Evolutionary conservation across 805 yeast species (phyloP).

Genomic region (Henningerozyma blattae): DNA sequence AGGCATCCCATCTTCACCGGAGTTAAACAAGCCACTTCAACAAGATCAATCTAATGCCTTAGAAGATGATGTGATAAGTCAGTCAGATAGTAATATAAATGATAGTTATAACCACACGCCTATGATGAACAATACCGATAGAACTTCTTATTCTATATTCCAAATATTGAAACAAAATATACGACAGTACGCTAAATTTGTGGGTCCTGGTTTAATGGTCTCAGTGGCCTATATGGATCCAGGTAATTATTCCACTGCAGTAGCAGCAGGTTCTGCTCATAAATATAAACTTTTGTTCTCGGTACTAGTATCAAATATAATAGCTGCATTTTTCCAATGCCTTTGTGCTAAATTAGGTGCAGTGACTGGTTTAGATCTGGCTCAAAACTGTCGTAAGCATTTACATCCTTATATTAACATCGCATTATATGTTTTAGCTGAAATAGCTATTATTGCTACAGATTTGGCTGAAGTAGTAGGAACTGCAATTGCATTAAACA

Average conservation of each 20-base stretch:
- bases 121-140: too few relatives aligned
- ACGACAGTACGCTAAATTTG: slow-evolving; percentile 40
- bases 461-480: slow-evolving; percentile 97
- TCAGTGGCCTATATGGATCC: slow-evolving; percentile 96
- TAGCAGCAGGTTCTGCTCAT: slow-evolving; percentile 84
- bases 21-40: too few relatives aligned
- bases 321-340: slow-evolving; percentile 80
- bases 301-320: slow-evolving; percentile 63
- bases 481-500: slow-evolving; percentile 88
- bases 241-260: slow-evolving; percentile 92
- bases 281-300: slow-evolving; percentile 70
- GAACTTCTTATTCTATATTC: too few relatives aligned
- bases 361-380: slow-evolving; percentile 87
- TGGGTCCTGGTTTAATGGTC: slow-evolving; percentile 97
- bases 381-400: slow-evolving; percentile 73
- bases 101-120: too few relatives aligned
- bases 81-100: too few relatives aligned
- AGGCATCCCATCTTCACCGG: too few relatives aligned
- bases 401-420: slow-evolving; percentile 51
- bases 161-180: too few relatives aligned
- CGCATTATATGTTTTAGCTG: slow-evolving; percentile 65
- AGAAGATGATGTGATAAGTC: too few relatives aligned
- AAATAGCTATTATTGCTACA: slow-evolving; percentile 85
- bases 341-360: slow-evolving; percentile 83
- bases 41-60: too few relatives aligned